These are phyloP conservation scores for Sideroxylon spinosum DNA, from an alignment of 179 eudicot genomes.

Conservation along the genomic window DNA sequence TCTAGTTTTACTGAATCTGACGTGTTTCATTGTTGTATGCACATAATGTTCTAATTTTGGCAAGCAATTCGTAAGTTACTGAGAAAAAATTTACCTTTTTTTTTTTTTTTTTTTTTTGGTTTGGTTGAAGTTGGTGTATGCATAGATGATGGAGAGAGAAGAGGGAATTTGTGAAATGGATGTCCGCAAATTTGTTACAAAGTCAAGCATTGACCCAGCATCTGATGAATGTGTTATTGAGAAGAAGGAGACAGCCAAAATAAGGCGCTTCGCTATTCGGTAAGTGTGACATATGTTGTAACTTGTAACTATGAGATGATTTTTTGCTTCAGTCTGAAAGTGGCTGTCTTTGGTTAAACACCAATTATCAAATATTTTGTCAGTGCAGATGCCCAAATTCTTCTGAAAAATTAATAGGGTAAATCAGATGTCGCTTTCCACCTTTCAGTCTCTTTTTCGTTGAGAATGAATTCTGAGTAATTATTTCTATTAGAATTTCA, in stretches of 20 bases:
- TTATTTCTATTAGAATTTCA: background rate
- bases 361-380: background rate
- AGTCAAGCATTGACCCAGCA: slow-evolving; percentile 7
- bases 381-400: background rate
- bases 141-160: slow-evolving; percentile 20
- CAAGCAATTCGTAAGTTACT: background rate
- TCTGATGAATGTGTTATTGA: background rate
- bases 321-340: background rate
- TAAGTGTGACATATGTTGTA: slow-evolving; percentile 4
- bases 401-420: background rate
- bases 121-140: background rate
- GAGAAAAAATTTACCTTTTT: background rate
- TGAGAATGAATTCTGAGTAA: background rate
- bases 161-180: slow-evolving; percentile 14
- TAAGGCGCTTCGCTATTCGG: slow-evolving; percentile 25
- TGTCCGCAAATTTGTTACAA: background rate
- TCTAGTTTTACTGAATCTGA: background rate
- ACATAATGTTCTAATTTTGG: background rate
- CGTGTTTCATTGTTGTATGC: background rate
- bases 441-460: background rate
- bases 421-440: background rate
- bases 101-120: too few relatives aligned
- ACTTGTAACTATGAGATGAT: background rate
- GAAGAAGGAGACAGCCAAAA: slow-evolving; percentile 10
- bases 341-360: background rate